phyloP scores from a whole-genome alignment of 805 yeast species.

The Debaryomyces maramus region DNA sequence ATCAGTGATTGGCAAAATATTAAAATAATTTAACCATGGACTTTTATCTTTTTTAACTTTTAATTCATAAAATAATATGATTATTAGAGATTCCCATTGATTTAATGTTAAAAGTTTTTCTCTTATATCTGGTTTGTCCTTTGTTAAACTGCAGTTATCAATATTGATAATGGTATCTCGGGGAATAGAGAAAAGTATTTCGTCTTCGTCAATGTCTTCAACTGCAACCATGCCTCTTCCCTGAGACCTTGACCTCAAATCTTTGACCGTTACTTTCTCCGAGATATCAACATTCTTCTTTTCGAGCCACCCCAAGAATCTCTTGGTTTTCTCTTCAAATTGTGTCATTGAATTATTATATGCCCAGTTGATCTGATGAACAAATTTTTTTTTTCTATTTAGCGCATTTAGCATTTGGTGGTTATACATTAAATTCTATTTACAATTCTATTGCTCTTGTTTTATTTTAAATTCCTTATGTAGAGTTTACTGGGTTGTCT shows the following conservation, averaged over 20 bases:
- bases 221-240: slow-evolving; percentile 79
- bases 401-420: too few relatives aligned
- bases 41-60: slow-evolving; percentile 45
- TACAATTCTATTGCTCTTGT: too few relatives aligned
- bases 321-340: slow-evolving; percentile 14
- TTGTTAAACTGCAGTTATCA: slow-evolving; percentile 51
- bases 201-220: slow-evolving; percentile 60
- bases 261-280: slow-evolving; percentile 58
- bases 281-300: slow-evolving; percentile 46
- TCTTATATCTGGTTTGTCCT: slow-evolving; percentile 28
- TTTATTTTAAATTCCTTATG: slow-evolving; percentile 9
- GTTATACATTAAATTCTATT: too few relatives aligned
- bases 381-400: not conserved
- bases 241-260: slow-evolving; percentile 56
- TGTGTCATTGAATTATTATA: not conserved
- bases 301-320: slow-evolving; percentile 29
- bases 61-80: slow-evolving; percentile 63
- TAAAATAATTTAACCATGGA: slow-evolving; percentile 70
- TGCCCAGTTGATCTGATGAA: not conserved
- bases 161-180: slow-evolving; percentile 55
- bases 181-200: slow-evolving; percentile 70
- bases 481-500: slow-evolving; percentile 22
- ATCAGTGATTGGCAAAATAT: slow-evolving; percentile 59
- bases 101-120: slow-evolving; percentile 43
- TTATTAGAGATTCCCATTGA: slow-evolving; percentile 79